Conservation (phyloP, 2,329 filamentous ascomycete genomes). For the Diaporthe sp. region DNA sequence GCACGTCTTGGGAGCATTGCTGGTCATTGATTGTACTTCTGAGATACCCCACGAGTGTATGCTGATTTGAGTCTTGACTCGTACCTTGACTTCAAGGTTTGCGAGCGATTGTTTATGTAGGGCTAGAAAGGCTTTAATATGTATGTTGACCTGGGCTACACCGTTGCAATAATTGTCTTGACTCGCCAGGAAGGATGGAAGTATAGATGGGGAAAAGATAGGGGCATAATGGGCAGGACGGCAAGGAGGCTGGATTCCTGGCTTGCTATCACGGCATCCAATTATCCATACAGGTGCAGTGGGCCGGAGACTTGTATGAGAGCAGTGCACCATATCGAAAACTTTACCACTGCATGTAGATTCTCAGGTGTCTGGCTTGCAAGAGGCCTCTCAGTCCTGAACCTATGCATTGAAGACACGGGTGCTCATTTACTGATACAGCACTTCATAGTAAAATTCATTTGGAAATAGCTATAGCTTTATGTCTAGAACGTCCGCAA, state of each 20-base stretch:
- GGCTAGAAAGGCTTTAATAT: neutral
- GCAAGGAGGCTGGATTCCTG: neutral
- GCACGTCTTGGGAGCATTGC: constrained; percentile 17
- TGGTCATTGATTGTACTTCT: constrained; percentile 23
- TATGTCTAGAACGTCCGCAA: neutral
- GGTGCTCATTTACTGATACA: neutral
- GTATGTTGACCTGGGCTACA: neutral
- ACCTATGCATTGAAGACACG: neutral
- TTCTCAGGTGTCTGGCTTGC: neutral
- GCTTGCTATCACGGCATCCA: neutral
- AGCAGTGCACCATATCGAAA: neutral
- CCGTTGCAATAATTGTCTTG: neutral
- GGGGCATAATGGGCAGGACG: neutral
- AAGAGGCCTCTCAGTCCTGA: neutral
- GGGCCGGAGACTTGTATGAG: neutral
- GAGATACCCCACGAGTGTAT: constrained; percentile 44
- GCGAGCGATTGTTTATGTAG: neutral
- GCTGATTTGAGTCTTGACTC: constrained; percentile 23
- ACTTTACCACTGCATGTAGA: too few species aligned
- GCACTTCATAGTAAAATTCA: neutral
- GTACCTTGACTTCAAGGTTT: neutral
- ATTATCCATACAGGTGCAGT: neutral
- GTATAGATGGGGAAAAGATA: too few species aligned
- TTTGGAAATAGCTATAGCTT: too few species aligned
- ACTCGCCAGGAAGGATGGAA: neutral